Conservation (phyloP, 2,329 filamentous ascomycete genomes). For the Corinectria fuckeliana region DNA sequence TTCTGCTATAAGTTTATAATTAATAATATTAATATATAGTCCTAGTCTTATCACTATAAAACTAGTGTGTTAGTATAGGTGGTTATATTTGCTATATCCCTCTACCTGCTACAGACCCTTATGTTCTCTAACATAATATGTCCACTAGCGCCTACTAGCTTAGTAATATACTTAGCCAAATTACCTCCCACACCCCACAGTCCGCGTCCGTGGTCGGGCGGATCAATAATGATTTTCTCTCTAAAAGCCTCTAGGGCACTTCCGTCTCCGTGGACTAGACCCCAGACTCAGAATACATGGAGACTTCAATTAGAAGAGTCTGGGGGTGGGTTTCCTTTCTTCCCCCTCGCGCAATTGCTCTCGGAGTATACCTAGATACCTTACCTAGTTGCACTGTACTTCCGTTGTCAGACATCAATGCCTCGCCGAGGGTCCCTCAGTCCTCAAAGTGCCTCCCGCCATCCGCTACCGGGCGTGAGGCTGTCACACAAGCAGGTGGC, state of each 20-base stretch:
- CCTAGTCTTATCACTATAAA: too few species aligned
- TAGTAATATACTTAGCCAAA: too few species aligned
- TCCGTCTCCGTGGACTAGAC: constrained; percentile 5
- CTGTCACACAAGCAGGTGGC: background rate
- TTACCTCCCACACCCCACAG: constrained; percentile 18
- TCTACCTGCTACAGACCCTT: too few species aligned
- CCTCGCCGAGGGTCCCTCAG: background rate
- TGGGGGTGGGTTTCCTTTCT: constrained; percentile 1
- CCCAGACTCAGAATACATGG: constrained; percentile 3
- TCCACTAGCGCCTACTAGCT: too few species aligned
- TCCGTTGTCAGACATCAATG: background rate
- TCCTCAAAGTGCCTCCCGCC: background rate
- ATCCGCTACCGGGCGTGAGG: constrained; percentile 15
- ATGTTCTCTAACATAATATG: too few species aligned
- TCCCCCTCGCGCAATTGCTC: background rate
- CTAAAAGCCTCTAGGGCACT: background rate
- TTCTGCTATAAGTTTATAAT: too few species aligned
- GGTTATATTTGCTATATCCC: too few species aligned
- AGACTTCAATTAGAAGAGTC: constrained; percentile 5
- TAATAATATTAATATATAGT: too few species aligned
- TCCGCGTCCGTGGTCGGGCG: background rate
- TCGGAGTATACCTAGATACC: background rate
- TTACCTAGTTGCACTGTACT: background rate
- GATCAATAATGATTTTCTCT: constrained; percentile 10
- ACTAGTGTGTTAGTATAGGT: too few species aligned